Conservation (phyloP, 2,329 filamentous ascomycete species). For the Dothistroma septosporum region DNA sequence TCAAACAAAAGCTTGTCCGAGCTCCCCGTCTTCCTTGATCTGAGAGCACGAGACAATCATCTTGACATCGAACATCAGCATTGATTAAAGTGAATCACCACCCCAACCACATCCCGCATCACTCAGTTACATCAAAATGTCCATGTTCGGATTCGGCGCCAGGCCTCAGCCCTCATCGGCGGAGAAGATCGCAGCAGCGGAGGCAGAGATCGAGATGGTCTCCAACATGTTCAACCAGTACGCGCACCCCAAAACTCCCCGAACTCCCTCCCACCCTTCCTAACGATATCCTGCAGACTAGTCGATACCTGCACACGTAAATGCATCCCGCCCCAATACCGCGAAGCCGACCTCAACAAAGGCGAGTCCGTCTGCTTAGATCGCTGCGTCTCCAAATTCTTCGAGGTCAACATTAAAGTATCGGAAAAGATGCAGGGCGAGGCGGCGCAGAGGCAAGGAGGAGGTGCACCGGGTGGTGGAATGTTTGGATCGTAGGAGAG, state of each 20-base stretch:
- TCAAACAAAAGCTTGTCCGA: constrained; percentile 5
- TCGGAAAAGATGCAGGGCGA: constrained; percentile 94
- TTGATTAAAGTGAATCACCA: neutral
- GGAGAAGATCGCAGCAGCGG: constrained; percentile 94
- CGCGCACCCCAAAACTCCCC: constrained; percentile 12
- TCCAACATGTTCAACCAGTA: constrained; percentile 98
- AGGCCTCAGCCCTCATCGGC: constrained; percentile 84
- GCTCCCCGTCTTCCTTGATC: neutral
- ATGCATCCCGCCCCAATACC: constrained; percentile 88
- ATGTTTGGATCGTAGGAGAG: constrained; percentile 24
- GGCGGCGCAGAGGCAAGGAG: constrained; percentile 62
- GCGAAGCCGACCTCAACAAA: constrained; percentile 96
- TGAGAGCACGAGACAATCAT: neutral
- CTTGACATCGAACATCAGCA: neutral
- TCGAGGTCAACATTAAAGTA: constrained; percentile 97
- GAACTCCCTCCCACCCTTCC: neutral
- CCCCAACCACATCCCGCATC: neutral
- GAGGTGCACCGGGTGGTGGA: constrained; percentile 48
- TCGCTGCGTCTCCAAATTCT: constrained; percentile 96
- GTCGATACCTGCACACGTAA: constrained; percentile 88
- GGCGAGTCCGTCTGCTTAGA: constrained; percentile 98
- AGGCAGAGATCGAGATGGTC: constrained; percentile 96
- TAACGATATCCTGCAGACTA: constrained; percentile 42
- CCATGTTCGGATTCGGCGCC: constrained; percentile 64
- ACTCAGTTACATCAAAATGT: constrained; percentile 48